Base-by-base conservation (phyloP, 1,139 yeast species). In the Neolecta irregularis region DNA sequence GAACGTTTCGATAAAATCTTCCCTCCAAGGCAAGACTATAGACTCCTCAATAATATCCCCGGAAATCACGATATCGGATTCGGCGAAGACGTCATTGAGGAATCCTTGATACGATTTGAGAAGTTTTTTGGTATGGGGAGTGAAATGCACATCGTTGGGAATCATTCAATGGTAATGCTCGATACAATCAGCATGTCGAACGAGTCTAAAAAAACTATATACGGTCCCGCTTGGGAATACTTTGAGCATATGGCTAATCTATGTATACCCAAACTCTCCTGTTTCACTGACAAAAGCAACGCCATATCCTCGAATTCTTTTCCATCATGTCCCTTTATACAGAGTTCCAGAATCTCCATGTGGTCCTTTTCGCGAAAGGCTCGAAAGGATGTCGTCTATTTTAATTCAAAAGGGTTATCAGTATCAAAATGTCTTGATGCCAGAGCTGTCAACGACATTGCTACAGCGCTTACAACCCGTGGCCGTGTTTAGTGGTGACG, bases 51-150 rank as follows among this genome's bases (percentile, higher is more conserved):
- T 48, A 68, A 74, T 1, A 56, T 88, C 8, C 94, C 96, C 0
- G 98, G 98, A 2, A 88, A 88, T 50, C 98, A 88, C 53, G 98
- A 88, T 53, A 80, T 88, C 46, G 98, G 98, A 1, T 85, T 77
- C 53, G 93, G 92, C 24, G 68, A 72, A 39, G 69, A 74, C 1
- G 63, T 69, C 5, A 61, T 67, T 8, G 67, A 66, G 19, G 55
- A 61, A 2, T 68, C 74, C 20, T 54, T 67, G 34, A 58, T 69
- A 21, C 61, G 96, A 44, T 88, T 85, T 55, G 57, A 66, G 16
- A 60, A 74, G 2, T 67, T 64, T 50, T 85, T 81, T 53, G 98
- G 98, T 2, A 72, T 62, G 33, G 55, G 74, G 3, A 64, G 76
- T 6, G 69, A 75, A 38, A 63, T 64, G 21, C 59, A 64, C 36